Base-by-base conservation (phyloP, 208 protist species). In the Leishmania braziliensis region DNA sequence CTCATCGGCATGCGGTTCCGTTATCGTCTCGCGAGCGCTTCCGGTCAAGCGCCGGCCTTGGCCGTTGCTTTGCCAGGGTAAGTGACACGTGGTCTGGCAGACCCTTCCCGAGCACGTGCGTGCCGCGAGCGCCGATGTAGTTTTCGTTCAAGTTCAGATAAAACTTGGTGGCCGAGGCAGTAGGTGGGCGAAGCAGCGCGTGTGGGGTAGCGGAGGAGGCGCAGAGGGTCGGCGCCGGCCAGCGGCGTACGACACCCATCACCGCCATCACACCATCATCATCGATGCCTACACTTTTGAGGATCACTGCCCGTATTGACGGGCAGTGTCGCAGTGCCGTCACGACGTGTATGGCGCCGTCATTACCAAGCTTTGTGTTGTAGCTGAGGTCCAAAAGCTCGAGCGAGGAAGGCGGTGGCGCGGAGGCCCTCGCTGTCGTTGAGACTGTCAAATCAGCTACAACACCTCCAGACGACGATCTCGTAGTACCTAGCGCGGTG, bases 301-400 rank as follows among this genome's bases (percentile, higher is more conserved):
- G 81, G 50, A 93, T 63, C n/a, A 98, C 81, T 12, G 95, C 92
- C 14, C 91, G 87, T 63, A 98, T 90, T 18, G 76, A 82, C 54
- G 50, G 54, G 74, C 90, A 91, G 3, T 76, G 70, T 69, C 62
- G 81, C 69, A 93, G 60, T 3, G 84, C 76, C 16, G 73, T 20
- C 72, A 96, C 80, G 12, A 96, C 78, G 73, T 92, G 81, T n/a
- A 92, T 16, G 8, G 86, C 92, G 8, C 93, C 95, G 39, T 62
- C 74, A 82, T 98, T 96, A 48, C 93, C 92, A 8, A 98, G 79
- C 26, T 79, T 74, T 16, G 84, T 75, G 84, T 98, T 98, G 80
- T 96, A 98, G 78, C 95, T 98, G n/a, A 98, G 83, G 77, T 96
- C 92, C 50, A 98, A 75, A 54, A 96, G 74, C 80, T 96, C 90